phyloP scores from a whole-genome alignment of 306 rosid genomes.

The Lupinus albus region DNA sequence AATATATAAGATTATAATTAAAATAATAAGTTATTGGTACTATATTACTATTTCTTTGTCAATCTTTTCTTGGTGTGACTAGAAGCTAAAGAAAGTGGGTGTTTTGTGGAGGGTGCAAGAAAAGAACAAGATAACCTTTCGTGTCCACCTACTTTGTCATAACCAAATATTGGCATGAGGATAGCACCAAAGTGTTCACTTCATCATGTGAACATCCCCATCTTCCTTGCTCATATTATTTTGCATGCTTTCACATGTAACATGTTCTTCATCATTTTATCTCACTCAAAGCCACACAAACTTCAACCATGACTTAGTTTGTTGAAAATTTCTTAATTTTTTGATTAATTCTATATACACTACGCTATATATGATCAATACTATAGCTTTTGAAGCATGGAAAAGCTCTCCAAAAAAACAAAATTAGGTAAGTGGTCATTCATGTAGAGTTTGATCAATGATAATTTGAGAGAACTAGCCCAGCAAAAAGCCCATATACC shows the following conservation, averaged over 20 bases:
- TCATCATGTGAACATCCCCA: constrained; percentile 16
- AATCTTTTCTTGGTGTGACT: not conserved
- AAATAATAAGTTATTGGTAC: not conserved
- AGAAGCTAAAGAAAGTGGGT: constrained; percentile 19
- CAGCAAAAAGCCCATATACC: no score
- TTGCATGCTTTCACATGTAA: constrained; percentile 35
- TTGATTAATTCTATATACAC: no score
- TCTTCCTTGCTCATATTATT: not conserved
- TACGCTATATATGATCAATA: no score
- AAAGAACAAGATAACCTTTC: constrained; percentile 37
- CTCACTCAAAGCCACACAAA: not conserved
- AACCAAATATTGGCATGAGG: constrained; percentile 37
- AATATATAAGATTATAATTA: not conserved
- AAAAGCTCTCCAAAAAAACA: no score
- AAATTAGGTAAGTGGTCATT: no score
- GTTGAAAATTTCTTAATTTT: not conserved
- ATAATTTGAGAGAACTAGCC: no score
- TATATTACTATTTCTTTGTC: constrained; percentile 1
- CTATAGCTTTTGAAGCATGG: no score
- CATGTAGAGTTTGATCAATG: no score
- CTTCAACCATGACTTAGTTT: not conserved
- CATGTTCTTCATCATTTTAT: constrained; percentile 20
- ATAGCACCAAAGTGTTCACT: not conserved
- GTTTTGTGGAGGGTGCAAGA: constrained; percentile 32
- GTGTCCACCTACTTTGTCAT: not conserved